Evolutionary conservation across 2,329 filamentous ascomycete genomes (phyloP), one percentile per base, ranked within the genome.

Genomic region (Biscogniauxia marginata): DNA sequence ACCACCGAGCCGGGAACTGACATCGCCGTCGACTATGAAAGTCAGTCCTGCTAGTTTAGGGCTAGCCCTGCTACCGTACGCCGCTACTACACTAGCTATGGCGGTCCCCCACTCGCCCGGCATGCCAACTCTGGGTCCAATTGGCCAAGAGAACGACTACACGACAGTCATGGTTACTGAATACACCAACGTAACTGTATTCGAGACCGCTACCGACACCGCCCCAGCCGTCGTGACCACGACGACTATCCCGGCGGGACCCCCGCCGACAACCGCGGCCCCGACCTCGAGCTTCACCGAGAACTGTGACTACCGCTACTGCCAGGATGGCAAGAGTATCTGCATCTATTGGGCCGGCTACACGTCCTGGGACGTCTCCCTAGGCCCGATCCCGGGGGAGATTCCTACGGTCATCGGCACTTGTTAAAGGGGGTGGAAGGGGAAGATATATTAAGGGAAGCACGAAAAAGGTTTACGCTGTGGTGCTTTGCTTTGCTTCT

Each of bases 331-430:
- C 4, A 65, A 54, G 13, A 59, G 53, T 13, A 51, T 66, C 23
- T 72, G 70, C 55, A 59, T 63, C 47, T 69, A 69, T 56, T 71
- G 65, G 66, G 69, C 59, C 16, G 68, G 68, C 20, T 56, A 64
- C 53, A 71, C 70, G 4, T 62, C 63, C 16, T 71, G 59, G 56
- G 67, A 71, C 13, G 55, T 66, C 34, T 61, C 57, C 20, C 58
- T 52, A 2, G 67, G 67, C 5, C 64, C 65, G 4, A 55, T 68
- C 1, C 66, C 69, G 2, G 69, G 70, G 8, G 65, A 67, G 58
- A 50, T 47, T 3, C 54, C 59, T 18, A 66, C 65, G 3, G 21
- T 59, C 1, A 54, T 68, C 9, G 67, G 66, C 8, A 44, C 61
- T 19, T 68, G 64, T 54, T 55, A 20, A 54, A 25, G 22, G 18